These are phyloP conservation scores for Nymphaea thermarum DNA, from an alignment of 164 flowering plant genomes.

Conservation along the genomic window DNA sequence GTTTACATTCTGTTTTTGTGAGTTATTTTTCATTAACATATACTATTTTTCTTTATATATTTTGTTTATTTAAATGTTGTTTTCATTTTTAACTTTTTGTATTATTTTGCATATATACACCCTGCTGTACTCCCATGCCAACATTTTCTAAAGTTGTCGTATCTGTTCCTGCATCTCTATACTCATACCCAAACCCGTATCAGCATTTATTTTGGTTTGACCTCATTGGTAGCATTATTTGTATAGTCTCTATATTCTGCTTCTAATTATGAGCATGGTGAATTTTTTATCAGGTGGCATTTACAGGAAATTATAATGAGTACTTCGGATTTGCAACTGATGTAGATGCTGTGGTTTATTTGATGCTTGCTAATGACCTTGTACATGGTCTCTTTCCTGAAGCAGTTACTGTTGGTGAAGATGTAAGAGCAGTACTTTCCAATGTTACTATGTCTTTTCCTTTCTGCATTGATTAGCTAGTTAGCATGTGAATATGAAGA, in stretches of 20 bases:
- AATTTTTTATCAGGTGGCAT: slow-evolving; percentile 45
- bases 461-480: neutral
- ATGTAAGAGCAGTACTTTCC: slow-evolving; percentile 38
- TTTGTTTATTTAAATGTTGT: too few relatives aligned
- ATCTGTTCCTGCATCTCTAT: too few relatives aligned
- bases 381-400: slow-evolving; percentile 93
- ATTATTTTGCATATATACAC: too few relatives aligned
- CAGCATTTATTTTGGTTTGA: neutral
- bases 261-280: slow-evolving; percentile 1
- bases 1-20: too few relatives aligned
- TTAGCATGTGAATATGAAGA: too few relatives aligned
- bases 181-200: neutral
- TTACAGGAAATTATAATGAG: slow-evolving; percentile 93
- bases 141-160: too few relatives aligned
- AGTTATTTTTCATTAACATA: too few relatives aligned
- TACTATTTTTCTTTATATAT: too few relatives aligned
- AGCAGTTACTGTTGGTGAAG: slow-evolving; percentile 88
- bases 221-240: neutral
- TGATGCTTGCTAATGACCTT: slow-evolving; percentile 95
- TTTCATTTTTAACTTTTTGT: too few relatives aligned
- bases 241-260: neutral
- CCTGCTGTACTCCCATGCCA: too few relatives aligned
- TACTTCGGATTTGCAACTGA: slow-evolving; percentile 93
- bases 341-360: slow-evolving; percentile 86
- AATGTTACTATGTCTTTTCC: neutral